These are phyloP conservation scores for Eutrema heterophyllum DNA, from an alignment of 345 rosid species.

Conservation along the genomic window DNA sequence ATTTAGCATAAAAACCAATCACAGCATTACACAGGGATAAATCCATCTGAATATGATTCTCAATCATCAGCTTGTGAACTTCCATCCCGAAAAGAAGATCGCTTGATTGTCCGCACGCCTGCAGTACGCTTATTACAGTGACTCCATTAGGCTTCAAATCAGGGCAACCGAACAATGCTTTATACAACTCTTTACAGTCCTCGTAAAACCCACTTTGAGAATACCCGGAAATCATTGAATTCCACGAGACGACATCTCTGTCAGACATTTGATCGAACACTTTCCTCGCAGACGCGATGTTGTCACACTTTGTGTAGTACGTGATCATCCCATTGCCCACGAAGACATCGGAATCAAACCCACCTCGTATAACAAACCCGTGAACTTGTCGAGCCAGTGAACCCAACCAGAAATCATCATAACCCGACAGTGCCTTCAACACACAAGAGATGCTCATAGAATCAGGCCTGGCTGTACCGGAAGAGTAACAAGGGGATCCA, in stretches of 20 bases:
- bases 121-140: slow-evolving; percentile 58
- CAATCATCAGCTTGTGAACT: slow-evolving; percentile 48
- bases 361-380: slow-evolving; percentile 43
- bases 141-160: slow-evolving; percentile 56
- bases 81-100: slow-evolving; percentile 75
- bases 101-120: slow-evolving; percentile 64
- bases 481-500: slow-evolving; percentile 11
- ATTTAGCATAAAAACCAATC: slow-evolving; percentile 68
- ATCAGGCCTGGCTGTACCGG: slow-evolving; percentile 39
- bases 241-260: slow-evolving; percentile 80
- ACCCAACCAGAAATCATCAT: slow-evolving; percentile 14
- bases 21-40: slow-evolving; percentile 57
- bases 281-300: slow-evolving; percentile 40
- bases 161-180: slow-evolving; percentile 43
- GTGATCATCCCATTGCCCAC: slow-evolving; percentile 66
- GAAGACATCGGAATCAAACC: slow-evolving; percentile 50
- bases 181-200: slow-evolving; percentile 61
- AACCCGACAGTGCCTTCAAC: slow-evolving; percentile 51
- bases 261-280: slow-evolving; percentile 56
- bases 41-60: slow-evolving; percentile 47
- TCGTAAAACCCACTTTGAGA: slow-evolving; percentile 63
- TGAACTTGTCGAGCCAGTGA: slow-evolving; percentile 58
- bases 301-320: slow-evolving; percentile 53
- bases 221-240: slow-evolving; percentile 79
- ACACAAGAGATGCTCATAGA: slow-evolving; percentile 52